These are phyloP conservation scores for Psilocybe azurescens DNA, from an alignment of 768 basidiomycete species.

Conservation along the genomic window DNA sequence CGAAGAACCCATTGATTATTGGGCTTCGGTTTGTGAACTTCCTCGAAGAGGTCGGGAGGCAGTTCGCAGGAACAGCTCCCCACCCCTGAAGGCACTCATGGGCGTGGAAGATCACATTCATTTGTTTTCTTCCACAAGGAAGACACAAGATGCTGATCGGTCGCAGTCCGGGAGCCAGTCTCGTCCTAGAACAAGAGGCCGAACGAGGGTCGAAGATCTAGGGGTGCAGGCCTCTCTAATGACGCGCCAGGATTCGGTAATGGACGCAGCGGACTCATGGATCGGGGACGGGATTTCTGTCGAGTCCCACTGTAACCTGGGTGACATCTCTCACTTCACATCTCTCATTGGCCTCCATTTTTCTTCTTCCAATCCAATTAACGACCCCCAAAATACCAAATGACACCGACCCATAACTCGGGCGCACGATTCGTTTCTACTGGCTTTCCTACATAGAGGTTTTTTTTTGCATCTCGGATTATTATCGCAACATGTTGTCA, in stretches of 20 bases:
- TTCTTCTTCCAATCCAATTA: not conserved
- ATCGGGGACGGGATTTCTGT: constrained; percentile 39
- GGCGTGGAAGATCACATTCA: constrained; percentile 33
- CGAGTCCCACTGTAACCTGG: constrained; percentile 29
- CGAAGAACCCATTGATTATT: constrained; percentile 14
- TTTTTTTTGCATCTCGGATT: constrained; percentile 22
- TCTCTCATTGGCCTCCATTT: not conserved
- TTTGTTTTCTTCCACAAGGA: constrained; percentile 28
- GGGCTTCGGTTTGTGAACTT: constrained; percentile 38
- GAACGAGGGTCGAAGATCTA: constrained; percentile 59
- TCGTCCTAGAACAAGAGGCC: constrained; percentile 51
- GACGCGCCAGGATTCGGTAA: constrained; percentile 66
- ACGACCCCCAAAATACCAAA: constrained; percentile 13
- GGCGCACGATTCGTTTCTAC: constrained; percentile 12
- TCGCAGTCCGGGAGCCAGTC: constrained; percentile 31
- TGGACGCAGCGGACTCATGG: constrained; percentile 67
- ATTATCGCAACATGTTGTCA: constrained; percentile 24
- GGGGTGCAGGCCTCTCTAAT: constrained; percentile 44
- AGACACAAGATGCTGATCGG: constrained; percentile 25
- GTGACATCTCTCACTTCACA: constrained; percentile 1
- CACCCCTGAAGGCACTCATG: constrained; percentile 53
- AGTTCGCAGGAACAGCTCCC: constrained; percentile 62
- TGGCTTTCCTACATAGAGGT: constrained; percentile 18
- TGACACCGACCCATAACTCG: constrained; percentile 3
- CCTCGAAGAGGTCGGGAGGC: constrained; percentile 55